These are phyloP conservation scores for Pilobolus umbonatus DNA, from an alignment of 192 early-diverging fungal genomes.

Conservation along the genomic window DNA sequence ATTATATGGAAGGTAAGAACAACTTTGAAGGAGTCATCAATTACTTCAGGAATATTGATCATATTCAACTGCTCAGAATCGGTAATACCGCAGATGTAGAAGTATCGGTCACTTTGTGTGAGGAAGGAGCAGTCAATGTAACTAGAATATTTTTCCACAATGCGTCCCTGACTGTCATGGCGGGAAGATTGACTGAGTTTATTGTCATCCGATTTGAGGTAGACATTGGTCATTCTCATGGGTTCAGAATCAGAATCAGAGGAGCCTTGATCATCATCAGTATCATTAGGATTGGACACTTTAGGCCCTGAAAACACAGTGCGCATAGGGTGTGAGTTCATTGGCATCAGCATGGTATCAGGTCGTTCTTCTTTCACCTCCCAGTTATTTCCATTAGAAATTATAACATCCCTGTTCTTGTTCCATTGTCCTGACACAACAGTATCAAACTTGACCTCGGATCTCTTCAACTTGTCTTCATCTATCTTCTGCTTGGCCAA, in stretches of 20 bases:
- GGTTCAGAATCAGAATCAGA: background rate
- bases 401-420: too few species aligned
- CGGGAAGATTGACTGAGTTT: too few species aligned
- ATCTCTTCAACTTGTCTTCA: too few species aligned
- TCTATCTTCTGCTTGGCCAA: too few species aligned
- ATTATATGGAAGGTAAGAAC: slow-evolving; percentile 13
- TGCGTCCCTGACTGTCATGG: too few species aligned
- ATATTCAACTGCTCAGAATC: background rate
- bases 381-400: background rate
- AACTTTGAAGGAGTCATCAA: background rate
- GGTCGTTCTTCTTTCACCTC: background rate
- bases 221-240: background rate
- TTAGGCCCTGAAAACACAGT: background rate
- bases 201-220: too few species aligned
- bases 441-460: background rate
- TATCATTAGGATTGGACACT: background rate
- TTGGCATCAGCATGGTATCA: slow-evolving; percentile 9
- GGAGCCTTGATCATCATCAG: background rate
- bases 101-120: too few species aligned
- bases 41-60: background rate
- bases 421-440: background rate
- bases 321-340: slow-evolving; percentile 1
- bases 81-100: too few species aligned
- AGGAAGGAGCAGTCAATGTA: too few species aligned
- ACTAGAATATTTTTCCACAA: too few species aligned